Conservation (phyloP, 306 rosid genomes). For the Lathyrus oleraceus region DNA sequence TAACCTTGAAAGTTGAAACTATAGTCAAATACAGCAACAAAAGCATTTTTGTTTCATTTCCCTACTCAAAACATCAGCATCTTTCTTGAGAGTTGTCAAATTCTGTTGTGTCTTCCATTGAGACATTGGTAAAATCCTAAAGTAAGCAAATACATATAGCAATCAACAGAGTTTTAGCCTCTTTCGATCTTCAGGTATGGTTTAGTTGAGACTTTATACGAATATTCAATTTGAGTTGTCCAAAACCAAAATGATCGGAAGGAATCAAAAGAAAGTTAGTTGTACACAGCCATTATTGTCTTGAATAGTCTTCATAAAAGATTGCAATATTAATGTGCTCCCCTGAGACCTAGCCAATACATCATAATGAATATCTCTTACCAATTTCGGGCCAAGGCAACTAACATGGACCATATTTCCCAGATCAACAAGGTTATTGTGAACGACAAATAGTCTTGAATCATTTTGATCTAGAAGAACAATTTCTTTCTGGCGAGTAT, state of each 20-base stretch:
- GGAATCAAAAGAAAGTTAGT: conserved; percentile 54
- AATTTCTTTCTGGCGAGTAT: conserved; percentile 20
- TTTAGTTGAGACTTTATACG: conserved; percentile 40
- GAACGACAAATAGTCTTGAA: conserved; percentile 51
- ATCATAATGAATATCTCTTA: conserved; percentile 45
- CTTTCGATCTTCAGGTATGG: not conserved
- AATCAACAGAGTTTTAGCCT: conserved; percentile 5
- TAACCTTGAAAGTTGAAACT: not conserved
- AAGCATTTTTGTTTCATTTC: conserved; percentile 3
- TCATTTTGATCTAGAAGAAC: conserved; percentile 57
- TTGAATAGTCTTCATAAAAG: conserved; percentile 45
- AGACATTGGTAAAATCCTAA: conserved; percentile 17
- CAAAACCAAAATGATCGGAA: conserved; percentile 29
- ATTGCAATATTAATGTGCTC: conserved; percentile 42
- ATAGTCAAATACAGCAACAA: conserved; percentile 3
- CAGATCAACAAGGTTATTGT: conserved; percentile 29
- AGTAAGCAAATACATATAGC: not conserved
- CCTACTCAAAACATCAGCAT: not conserved
- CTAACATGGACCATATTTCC: conserved; percentile 53
- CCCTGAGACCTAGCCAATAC: conserved; percentile 44
- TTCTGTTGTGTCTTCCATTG: not conserved
- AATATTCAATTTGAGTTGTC: conserved; percentile 48
- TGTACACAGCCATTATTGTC: conserved; percentile 1
- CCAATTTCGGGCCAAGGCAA: conserved; percentile 52
- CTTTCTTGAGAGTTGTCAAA: not conserved